phyloP scores from a whole-genome alignment of 371 early-diverging fungal genomes.

The Mortierella sp. region DNA sequence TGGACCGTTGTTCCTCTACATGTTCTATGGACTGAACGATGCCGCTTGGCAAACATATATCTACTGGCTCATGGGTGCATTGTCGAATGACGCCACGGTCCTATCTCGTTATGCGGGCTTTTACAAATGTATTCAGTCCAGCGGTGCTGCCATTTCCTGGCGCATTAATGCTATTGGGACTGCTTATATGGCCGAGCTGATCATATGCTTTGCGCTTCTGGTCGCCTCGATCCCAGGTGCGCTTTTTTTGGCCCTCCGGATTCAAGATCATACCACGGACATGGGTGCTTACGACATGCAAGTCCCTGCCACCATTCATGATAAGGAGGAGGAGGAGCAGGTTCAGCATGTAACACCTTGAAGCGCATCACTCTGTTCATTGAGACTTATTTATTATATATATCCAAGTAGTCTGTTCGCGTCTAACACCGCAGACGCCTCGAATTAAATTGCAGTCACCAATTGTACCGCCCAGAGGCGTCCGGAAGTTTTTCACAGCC shows the following conservation, averaged over 20 bases:
- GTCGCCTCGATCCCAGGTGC: constrained; percentile 36
- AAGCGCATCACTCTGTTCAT: no score
- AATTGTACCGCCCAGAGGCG: no score
- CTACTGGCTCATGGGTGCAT: constrained; percentile 76
- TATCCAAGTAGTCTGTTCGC: no score
- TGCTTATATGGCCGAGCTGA: constrained; percentile 32
- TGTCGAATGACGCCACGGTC: constrained; percentile 71
- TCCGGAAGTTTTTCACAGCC: no score
- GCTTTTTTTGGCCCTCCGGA: constrained; percentile 27
- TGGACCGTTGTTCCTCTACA: constrained; percentile 68
- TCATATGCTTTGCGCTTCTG: constrained; percentile 48
- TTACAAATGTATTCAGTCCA: constrained; percentile 84
- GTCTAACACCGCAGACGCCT: no score
- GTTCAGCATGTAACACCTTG: no score
- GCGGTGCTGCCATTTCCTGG: constrained; percentile 65
- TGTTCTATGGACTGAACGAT: constrained; percentile 74
- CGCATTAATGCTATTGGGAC: constrained; percentile 31
- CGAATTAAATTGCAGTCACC: no score
- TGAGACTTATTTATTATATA: no score
- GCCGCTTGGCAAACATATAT: constrained; percentile 70
- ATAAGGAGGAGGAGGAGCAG: no score
- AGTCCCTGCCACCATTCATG: no score
- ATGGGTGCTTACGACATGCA: not conserved
- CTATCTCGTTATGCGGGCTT: constrained; percentile 78
- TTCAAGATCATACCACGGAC: constrained; percentile 28